Evolutionary conservation across 148 eudicot genomes (phyloP).

Genomic region (Nyssa sinensis): DNA sequence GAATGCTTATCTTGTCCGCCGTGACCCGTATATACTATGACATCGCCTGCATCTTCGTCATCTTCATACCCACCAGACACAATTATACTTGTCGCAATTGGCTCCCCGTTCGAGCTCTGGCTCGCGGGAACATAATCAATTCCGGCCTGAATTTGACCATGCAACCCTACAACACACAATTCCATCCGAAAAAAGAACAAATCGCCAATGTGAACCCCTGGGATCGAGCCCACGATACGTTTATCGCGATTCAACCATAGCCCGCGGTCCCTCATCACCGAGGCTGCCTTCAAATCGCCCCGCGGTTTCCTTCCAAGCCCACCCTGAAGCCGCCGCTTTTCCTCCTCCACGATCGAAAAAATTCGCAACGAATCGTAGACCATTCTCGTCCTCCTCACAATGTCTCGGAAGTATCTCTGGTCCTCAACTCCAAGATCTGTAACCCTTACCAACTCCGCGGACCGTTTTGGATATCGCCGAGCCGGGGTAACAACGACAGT

Average conservation of each 20-base stretch:
- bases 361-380: conserved; percentile 61
- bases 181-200: conserved; percentile 85
- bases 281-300: conserved; percentile 66
- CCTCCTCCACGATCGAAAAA: conserved; percentile 41
- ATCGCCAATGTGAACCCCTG: conserved; percentile 79
- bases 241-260: conserved; percentile 83
- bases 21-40: conserved; percentile 76
- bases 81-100: conserved; percentile 83
- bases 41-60: conserved; percentile 82
- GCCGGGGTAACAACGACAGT: conserved; percentile 9
- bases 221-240: conserved; percentile 75
- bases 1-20: conserved; percentile 75
- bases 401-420: conserved; percentile 47
- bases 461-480: conserved; percentile 27
- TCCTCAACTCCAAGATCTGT: conserved; percentile 50
- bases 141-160: conserved; percentile 84
- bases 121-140: conserved; percentile 75
- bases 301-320: conserved; percentile 40
- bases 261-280: conserved; percentile 57
- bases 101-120: conserved; percentile 82
- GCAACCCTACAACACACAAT: conserved; percentile 77
- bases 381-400: conserved; percentile 64
- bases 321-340: conserved; percentile 29
- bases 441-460: conserved; percentile 70
- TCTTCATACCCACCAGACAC: conserved; percentile 97